Percentiles rank a stretch among this genome's conserved stretches.
phyloP scores from a whole-genome alignment of 495 filamentous ascomycete genomes.

The Tuber magnatum region DNA sequence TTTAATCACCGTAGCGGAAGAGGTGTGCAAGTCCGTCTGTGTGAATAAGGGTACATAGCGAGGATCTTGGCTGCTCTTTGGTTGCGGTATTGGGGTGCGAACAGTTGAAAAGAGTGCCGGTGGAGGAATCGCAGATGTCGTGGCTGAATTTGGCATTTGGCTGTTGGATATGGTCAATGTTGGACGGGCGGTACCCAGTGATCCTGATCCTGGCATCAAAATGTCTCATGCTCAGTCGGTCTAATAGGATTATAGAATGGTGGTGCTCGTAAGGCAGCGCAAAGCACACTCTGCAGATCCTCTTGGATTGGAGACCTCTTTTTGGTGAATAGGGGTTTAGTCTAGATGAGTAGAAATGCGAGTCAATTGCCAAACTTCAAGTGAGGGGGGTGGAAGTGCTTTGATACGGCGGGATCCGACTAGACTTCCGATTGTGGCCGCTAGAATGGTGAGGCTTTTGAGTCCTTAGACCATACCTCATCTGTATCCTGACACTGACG shows the following conservation, averaged over 20 bases:
- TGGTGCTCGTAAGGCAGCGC: background rate
- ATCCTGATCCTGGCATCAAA: background rate
- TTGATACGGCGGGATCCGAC: background rate
- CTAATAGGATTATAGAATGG: background rate
- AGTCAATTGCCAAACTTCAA: background rate
- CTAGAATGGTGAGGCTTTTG: no score
- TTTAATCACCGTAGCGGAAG: background rate
- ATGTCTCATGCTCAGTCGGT: background rate
- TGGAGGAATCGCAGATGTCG: background rate
- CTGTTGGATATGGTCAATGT: background rate
- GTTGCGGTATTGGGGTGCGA: background rate
- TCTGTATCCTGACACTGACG: background rate
- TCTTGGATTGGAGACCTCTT: background rate
- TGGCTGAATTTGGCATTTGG: background rate
- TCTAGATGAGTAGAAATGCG: background rate
- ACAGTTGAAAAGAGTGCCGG: background rate
- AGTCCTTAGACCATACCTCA: background rate
- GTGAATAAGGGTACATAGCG: background rate
- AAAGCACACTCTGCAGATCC: background rate
- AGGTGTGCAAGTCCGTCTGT: background rate
- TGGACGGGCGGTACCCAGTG: background rate
- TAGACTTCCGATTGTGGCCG: no score
- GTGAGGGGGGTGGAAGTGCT: background rate
- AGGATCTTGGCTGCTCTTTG: background rate
- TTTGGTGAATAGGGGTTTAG: background rate